phyloP scores from a whole-genome alignment of 345 rosid species.

The Excoecaria agallocha region DNA sequence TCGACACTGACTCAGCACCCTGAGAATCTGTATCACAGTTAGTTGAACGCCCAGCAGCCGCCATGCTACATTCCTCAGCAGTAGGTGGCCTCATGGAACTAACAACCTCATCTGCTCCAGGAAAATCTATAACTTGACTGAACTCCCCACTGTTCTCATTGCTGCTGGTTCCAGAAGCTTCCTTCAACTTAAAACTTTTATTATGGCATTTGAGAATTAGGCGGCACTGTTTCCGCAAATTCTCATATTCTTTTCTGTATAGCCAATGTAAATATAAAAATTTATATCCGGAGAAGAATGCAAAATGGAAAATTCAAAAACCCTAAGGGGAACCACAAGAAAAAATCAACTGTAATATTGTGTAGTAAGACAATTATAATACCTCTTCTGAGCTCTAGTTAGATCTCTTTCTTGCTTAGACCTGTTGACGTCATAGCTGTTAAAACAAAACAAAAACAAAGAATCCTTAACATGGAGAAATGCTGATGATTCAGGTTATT shows the following conservation, averaged over 20 bases:
- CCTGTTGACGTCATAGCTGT: constrained; percentile 70
- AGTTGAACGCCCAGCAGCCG: constrained; percentile 30
- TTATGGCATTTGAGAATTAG: constrained; percentile 37
- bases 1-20: constrained; percentile 27
- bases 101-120: constrained; percentile 38
- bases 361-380: constrained; percentile 11
- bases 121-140: constrained; percentile 50
- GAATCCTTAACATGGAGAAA: neutral
- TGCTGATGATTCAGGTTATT: neutral
- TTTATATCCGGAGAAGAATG: neutral
- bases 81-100: constrained; percentile 34
- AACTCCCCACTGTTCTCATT: constrained; percentile 38
- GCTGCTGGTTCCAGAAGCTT: constrained; percentile 36
- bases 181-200: constrained; percentile 41
- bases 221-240: constrained; percentile 55
- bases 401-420: constrained; percentile 65
- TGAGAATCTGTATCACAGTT: constrained; percentile 16
- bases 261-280: constrained; percentile 13
- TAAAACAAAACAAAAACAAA: constrained; percentile 11
- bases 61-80: constrained; percentile 25
- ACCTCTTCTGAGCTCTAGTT: constrained; percentile 56
- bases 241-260: constrained; percentile 68
- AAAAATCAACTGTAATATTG: neutral
- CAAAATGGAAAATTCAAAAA: neutral
- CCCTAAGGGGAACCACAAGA: neutral